phyloP scores from a whole-genome alignment of 2,329 filamentous ascomycete species.

The Thielaviopsis ethacetica region DNA sequence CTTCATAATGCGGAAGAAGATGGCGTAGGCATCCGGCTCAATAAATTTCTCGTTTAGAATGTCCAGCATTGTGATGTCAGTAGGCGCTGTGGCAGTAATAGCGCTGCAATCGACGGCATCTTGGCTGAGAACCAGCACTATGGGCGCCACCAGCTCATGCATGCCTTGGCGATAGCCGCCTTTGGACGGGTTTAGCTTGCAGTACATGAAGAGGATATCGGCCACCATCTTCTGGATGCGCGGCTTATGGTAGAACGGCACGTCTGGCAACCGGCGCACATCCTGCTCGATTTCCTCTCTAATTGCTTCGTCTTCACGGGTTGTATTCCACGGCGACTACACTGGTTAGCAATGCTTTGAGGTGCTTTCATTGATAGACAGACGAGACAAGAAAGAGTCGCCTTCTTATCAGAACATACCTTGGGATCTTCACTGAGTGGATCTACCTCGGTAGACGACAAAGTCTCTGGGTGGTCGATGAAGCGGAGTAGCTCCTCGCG shows the following conservation, averaged over 20 bases:
- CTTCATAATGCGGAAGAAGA: slow-evolving; percentile 82
- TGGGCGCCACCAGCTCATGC: slow-evolving; percentile 86
- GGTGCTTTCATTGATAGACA: too few species aligned
- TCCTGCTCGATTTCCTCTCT: slow-evolving; percentile 87
- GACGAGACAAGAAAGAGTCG: too few species aligned
- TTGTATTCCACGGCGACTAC: slow-evolving; percentile 81
- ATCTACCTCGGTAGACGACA: slow-evolving; percentile 55
- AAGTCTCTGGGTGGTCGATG: slow-evolving; percentile 68
- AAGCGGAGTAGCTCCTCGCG: slow-evolving; percentile 63
- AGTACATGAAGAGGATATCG: slow-evolving; percentile 86
- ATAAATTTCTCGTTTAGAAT: slow-evolving; percentile 58
- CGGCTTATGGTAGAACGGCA: slow-evolving; percentile 71
- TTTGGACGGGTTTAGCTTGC: slow-evolving; percentile 73
- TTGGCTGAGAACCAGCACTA: slow-evolving; percentile 67
- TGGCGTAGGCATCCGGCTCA: slow-evolving; percentile 77
- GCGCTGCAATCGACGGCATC: slow-evolving; percentile 39
- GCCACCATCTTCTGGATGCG: slow-evolving; percentile 65
- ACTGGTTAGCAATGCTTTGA: background rate
- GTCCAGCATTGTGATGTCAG: slow-evolving; percentile 33
- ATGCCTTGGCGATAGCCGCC: slow-evolving; percentile 95
- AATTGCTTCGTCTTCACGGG: slow-evolving; percentile 68
- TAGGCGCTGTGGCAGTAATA: slow-evolving; percentile 14
- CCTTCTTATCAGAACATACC: slow-evolving; percentile 21
- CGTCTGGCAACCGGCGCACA: slow-evolving; percentile 84
- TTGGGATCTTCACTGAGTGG: slow-evolving; percentile 68